phyloP scores from a whole-genome alignment of 495 filamentous ascomycete genomes.

The Astrothelium macrocarpum region DNA sequence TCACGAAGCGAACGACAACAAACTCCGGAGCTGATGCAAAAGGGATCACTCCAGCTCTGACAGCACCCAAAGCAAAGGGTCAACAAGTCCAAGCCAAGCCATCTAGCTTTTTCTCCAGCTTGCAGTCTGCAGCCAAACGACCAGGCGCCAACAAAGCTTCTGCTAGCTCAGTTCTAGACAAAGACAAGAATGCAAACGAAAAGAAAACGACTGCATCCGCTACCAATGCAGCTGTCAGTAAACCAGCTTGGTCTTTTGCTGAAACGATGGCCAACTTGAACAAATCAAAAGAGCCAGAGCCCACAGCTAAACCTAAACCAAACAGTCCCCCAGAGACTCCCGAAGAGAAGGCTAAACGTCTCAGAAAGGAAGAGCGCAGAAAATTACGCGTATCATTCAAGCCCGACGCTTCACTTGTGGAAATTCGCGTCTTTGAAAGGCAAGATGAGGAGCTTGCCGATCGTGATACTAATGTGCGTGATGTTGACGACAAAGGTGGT shows the following conservation, averaged over 20 bases:
- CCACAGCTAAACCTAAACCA: conserved; percentile 40
- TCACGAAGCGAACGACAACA: not conserved
- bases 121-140: conserved; percentile 52
- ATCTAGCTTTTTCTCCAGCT: conserved; percentile 47
- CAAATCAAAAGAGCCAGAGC: conserved; percentile 51
- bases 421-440: conserved; percentile 65
- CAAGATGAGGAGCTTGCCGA: conserved; percentile 74
- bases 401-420: conserved; percentile 58
- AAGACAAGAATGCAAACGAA: conserved; percentile 16
- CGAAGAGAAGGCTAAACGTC: conserved; percentile 60
- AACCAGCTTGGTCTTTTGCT: conserved; percentile 38
- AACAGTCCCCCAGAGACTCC: conserved; percentile 58
- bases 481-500: conserved; percentile 58
- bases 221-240: conserved; percentile 25
- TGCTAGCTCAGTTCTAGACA: conserved; percentile 17
- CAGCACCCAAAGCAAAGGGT: conserved; percentile 37
- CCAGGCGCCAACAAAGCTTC: conserved; percentile 49
- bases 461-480: conserved; percentile 52
- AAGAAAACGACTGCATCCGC: conserved; percentile 38
- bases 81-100: conserved; percentile 48
- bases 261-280: conserved; percentile 53
- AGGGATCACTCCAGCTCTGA: conserved; percentile 12
- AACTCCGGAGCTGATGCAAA: conserved; percentile 3
- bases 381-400: conserved; percentile 64
- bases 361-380: conserved; percentile 69